A percentile compares a stretch with the other conserved stretches of the same genome.
These are phyloP conservation scores for Salix arbutifolia DNA, from an alignment of 345 rosid species.

Conservation along the genomic window DNA sequence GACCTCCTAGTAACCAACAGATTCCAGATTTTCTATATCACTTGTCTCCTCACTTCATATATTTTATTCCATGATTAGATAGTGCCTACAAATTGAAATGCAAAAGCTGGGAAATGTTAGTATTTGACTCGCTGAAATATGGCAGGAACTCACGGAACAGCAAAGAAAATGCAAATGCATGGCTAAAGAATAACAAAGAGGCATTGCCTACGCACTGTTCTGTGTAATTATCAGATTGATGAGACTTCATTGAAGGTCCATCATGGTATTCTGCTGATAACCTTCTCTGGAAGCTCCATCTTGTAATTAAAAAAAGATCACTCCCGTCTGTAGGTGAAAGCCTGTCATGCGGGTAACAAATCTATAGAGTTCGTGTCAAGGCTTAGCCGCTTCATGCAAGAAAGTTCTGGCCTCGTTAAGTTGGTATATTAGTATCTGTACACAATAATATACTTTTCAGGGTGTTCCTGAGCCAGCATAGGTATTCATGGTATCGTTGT, in stretches of 20 bases:
- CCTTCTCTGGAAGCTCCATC: neutral
- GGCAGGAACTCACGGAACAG: conserved; percentile 70
- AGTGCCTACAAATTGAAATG: neutral
- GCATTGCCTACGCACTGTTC: neutral
- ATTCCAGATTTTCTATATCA: neutral
- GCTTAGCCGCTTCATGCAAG: conserved; percentile 4
- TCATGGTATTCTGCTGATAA: conserved; percentile 2
- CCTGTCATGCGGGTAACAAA: neutral
- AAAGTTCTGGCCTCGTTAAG: conserved; percentile 5
- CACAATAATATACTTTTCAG: conserved; percentile 11
- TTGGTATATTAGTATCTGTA: conserved; percentile 16
- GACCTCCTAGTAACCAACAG: neutral
- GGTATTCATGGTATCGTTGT: neutral
- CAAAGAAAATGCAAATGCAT: conserved; percentile 64
- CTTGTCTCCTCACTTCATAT: neutral
- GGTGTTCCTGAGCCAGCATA: conserved; percentile 6
- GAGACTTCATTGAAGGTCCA: neutral
- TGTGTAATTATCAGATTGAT: conserved; percentile 8
- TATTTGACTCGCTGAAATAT: conserved; percentile 12
- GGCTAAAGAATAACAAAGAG: conserved; percentile 38
- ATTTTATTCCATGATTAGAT: neutral
- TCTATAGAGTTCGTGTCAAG: conserved; percentile 9
- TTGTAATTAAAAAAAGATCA: conserved; percentile 5
- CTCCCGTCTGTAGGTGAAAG: conserved; percentile 10
- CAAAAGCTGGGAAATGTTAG: neutral